These are phyloP conservation scores for Eucalyptus polybractea DNA, from an alignment of 345 rosid species.

Conservation along the genomic window DNA sequence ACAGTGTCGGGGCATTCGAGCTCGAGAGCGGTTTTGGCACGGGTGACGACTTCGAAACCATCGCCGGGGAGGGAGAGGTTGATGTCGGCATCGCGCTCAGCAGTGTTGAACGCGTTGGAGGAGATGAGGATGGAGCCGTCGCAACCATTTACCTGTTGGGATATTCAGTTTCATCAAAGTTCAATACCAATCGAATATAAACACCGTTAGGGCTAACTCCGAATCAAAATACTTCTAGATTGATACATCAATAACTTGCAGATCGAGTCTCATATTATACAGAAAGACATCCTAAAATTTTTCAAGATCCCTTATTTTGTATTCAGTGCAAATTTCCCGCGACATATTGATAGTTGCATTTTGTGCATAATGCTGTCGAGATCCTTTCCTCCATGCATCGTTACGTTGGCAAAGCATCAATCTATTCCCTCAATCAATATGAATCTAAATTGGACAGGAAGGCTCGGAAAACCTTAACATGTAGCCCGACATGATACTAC, in stretches of 20 bases:
- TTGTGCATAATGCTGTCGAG: not conserved
- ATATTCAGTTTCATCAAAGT: not conserved
- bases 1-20: constrained; percentile 52
- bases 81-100: constrained; percentile 47
- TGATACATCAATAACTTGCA: not conserved
- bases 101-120: constrained; percentile 42
- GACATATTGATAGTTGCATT: not conserved
- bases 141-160: constrained; percentile 31
- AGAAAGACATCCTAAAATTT: not conserved
- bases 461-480: not conserved
- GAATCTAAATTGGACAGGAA: not conserved
- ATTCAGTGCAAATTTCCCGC: not conserved
- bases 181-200: not conserved
- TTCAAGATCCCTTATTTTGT: not conserved
- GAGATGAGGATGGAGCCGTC: constrained; percentile 54
- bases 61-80: constrained; percentile 67
- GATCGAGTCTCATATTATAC: not conserved
- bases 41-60: constrained; percentile 46
- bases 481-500: not conserved
- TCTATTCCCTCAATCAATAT: not conserved
- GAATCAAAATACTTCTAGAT: not conserved
- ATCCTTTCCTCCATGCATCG: not conserved
- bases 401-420: not conserved
- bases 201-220: not conserved
- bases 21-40: constrained; percentile 58